Evolutionary conservation across 2,329 filamentous ascomycete species (phyloP), one percentile per base, ranked within the genome.

Genomic region (Phaeosphaeria sp.): DNA sequence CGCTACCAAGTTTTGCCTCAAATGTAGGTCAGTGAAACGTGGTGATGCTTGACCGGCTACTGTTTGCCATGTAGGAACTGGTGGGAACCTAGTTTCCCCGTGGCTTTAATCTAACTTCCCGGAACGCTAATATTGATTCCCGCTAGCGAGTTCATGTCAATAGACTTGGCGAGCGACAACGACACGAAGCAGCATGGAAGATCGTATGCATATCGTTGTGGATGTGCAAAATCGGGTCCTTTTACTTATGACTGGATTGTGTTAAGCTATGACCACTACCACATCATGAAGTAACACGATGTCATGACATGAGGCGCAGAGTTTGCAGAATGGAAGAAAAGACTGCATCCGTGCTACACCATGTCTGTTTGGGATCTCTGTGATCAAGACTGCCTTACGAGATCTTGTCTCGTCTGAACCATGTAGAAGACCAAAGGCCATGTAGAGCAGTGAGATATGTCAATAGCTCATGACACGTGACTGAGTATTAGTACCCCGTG

Each of bases 41-140:
- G 49, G 55, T 49, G 54, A 46, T 52, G 52, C 43, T 25, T 46
- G 48, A 44, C 23, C 54, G 50, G 52, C 54, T 59, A 39, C 23
- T 41, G 22, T 21, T 22, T 9, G 54, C 47, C 25, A 39, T 43
- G 11, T 43, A 15, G 13, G 13, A 36, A 36, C 13, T 11, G 46
- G 17, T 55, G 25, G 53, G 46, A 52, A 46, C 55, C 48, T 46
- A 50, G 58, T 57, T 62, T 56, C 56, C 43, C 30, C 49, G 17
- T 58, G 43, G 50, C 43, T 48, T 59, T 52, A 69, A 69, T 69
- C 41, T 67, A 65, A 54, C 46, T 51, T 48, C 46, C 63, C 59
- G 67, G 64, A 58, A 61, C 51, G 21, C 48, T 47, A 43, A 58
- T 21, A 25, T 55, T 13, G 52, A 57, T 33, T 62, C 51, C 64